Evolutionary conservation across 2,329 filamentous ascomycete species (phyloP).

Genomic region (Fusarium sp.): DNA sequence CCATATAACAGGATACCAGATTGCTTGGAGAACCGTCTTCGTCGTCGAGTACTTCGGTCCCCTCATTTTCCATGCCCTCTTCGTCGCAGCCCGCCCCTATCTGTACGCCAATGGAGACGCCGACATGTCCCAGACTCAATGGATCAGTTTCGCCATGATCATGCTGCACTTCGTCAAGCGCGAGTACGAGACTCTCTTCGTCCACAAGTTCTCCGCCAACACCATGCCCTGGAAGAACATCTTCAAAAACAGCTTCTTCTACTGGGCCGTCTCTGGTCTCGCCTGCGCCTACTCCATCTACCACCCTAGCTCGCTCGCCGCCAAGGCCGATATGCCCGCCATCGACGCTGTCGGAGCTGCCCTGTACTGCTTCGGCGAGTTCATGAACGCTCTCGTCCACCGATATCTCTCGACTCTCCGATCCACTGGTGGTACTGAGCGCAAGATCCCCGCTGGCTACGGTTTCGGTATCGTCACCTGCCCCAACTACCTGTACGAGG

Average conservation of each 20-base stretch:
- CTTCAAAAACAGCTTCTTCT: slow-evolving; percentile 94
- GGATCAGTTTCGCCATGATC: slow-evolving; percentile 78
- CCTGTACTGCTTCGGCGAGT: slow-evolving; percentile 81
- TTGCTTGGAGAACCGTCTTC: slow-evolving; percentile 94
- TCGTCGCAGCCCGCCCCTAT: slow-evolving; percentile 77
- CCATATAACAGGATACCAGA: slow-evolving; percentile 75
- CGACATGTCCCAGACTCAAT: slow-evolving; percentile 74
- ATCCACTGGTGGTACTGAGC: slow-evolving; percentile 81
- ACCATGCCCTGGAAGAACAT: slow-evolving; percentile 95
- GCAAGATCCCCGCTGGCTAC: slow-evolving; percentile 87
- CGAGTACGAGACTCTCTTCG: slow-evolving; percentile 91
- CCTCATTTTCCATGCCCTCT: slow-evolving; percentile 83
- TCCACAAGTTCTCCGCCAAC: slow-evolving; percentile 93
- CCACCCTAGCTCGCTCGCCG: slow-evolving; percentile 76
- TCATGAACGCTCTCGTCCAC: slow-evolving; percentile 84
- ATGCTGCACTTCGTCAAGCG: slow-evolving; percentile 91
- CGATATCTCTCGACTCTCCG: slow-evolving; percentile 81
- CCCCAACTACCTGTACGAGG: slow-evolving; percentile 97
- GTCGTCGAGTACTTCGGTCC: slow-evolving; percentile 95
- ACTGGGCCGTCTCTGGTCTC: slow-evolving; percentile 87
- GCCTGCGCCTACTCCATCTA: slow-evolving; percentile 89
- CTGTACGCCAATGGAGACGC: slow-evolving; percentile 59
- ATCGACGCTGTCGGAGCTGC: slow-evolving; percentile 75
- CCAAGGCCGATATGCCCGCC: slow-evolving; percentile 58
- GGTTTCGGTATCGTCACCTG: slow-evolving; percentile 91